Evolutionary conservation across 2,329 filamentous ascomycete species (phyloP), one percentile per base, ranked within the genome.

Genomic region (Corinectria fuckeliana): DNA sequence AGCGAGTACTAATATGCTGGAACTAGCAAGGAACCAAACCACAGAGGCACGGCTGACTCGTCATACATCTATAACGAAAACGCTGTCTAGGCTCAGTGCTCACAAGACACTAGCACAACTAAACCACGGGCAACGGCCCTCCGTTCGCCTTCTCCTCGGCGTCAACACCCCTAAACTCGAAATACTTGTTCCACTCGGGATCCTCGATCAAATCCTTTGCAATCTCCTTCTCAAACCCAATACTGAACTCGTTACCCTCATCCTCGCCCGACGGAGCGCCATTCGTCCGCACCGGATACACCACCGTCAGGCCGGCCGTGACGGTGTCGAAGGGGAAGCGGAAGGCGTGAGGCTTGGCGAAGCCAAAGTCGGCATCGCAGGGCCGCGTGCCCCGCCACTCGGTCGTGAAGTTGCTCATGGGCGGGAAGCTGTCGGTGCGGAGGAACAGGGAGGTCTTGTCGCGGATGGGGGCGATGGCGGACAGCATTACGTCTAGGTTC

Each of bases 141-240:
- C n/a, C n/a, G 6, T 36, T 36, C n/a, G 7, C 32, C 7, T 8
- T 36, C n/a, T 25, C 39, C 13, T 42, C 39, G 0, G 39, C 18
- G 14, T 75, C 72, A 16, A 77, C 62, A 0, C 74, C 76, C 20
- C 76, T 63, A 39, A 70, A 77, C 51, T 77, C 75, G 55, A 77
- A 77, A 49, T 71, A 78, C 53, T 65, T 54, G 20, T 65, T 74
- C 73, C 72, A 75, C 57, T 77, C 73, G 5, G 65, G 61, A 57
- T 78, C 76, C 2, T 72, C 58, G 5, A 77, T 60, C 25, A 78
- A 53, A 4, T 47, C 56, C 26, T 68, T 32, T 1, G 65, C 63
- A 23, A 76, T 51, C 9, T 69, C 67, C 59, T 69, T 75, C 69
- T 78, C 75, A 47, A 72, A 73, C 0, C 64, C 58, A 30, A 77